Conservation (phyloP, 192 early-diverging fungal genomes). For the Entomortierella chlamydospora region DNA sequence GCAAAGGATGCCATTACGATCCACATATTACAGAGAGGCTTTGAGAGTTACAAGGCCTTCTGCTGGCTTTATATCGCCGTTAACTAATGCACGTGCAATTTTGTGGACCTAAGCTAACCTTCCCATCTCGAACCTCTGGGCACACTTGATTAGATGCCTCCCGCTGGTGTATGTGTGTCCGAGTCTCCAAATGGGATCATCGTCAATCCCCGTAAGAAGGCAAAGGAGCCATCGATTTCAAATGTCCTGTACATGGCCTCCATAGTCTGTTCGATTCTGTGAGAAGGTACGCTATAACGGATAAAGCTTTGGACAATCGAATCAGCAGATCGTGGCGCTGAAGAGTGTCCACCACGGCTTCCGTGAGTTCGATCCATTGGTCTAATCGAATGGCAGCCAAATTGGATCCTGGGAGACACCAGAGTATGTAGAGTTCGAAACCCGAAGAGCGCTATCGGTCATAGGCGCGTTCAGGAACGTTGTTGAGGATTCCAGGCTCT, state of each 20-base stretch:
- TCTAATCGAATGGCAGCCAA: conserved; percentile 16
- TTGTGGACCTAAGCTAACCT: conserved; percentile 72
- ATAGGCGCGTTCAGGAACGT: conserved; percentile 1
- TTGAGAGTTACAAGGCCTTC: conserved; percentile 65
- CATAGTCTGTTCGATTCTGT: conserved; percentile 62
- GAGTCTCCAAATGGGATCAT: conserved; percentile 81
- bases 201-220: conserved; percentile 75
- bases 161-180: conserved; percentile 82
- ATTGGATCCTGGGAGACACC: conserved; percentile 15
- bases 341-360: conserved; percentile 50
- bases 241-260: conserved; percentile 60
- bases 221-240: conserved; percentile 74
- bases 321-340: conserved; percentile 61
- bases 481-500: background rate
- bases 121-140: conserved; percentile 73
- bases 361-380: conserved; percentile 30
- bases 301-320: conserved; percentile 60
- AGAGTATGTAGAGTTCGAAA: conserved; percentile 23
- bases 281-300: conserved; percentile 62
- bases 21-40: conserved; percentile 69
- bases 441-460: background rate
- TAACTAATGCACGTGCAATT: conserved; percentile 66
- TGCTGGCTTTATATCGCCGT: conserved; percentile 61
- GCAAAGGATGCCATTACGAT: conserved; percentile 58
- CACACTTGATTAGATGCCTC: conserved; percentile 74